A percentile compares a stretch with the other conserved stretches of the same genome.
These are phyloP conservation scores for Agastache rugosa DNA, from an alignment of 257 asterid species.

Conservation along the genomic window DNA sequence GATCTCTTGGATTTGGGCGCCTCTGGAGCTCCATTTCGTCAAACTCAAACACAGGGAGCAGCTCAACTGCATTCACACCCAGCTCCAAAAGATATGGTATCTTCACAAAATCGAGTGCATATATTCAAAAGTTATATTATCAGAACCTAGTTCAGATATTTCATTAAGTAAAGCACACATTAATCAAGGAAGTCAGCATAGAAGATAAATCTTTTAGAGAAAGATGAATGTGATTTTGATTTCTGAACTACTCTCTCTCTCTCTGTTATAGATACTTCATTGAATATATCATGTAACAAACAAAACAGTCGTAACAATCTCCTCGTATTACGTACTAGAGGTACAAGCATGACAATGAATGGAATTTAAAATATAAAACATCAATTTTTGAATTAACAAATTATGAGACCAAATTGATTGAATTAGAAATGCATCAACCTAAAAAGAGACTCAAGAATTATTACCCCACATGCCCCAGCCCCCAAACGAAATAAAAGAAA, in stretches of 20 bases:
- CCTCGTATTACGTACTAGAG: not conserved
- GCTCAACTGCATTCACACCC: slow-evolving; percentile 91
- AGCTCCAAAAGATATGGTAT: slow-evolving; percentile 97
- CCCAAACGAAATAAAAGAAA: not conserved
- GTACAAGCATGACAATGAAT: not conserved
- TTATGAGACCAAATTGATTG: not conserved
- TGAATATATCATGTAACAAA: slow-evolving; percentile 14
- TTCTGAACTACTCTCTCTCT: not conserved
- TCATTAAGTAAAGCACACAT: slow-evolving; percentile 21
- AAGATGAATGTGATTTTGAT: not conserved
- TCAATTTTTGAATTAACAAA: not conserved
- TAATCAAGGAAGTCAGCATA: slow-evolving; percentile 22
- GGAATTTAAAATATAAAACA: not conserved
- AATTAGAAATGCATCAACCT: slow-evolving; percentile 2
- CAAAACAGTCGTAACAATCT: not conserved
- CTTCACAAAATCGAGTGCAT: slow-evolving; percentile 53
- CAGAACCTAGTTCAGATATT: slow-evolving; percentile 6
- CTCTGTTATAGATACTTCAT: not conserved
- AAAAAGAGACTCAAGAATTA: not conserved
- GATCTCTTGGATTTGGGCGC: slow-evolving; percentile 92
- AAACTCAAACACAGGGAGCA: slow-evolving; percentile 92
- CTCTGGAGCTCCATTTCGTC: slow-evolving; percentile 96
- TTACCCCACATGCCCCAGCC: not conserved
- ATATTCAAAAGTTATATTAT: slow-evolving; percentile 30
- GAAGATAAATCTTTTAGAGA: slow-evolving; percentile 4